These are phyloP conservation scores for Diaporthe sp. DNA, from an alignment of 2,329 filamentous ascomycete species.

Conservation along the genomic window DNA sequence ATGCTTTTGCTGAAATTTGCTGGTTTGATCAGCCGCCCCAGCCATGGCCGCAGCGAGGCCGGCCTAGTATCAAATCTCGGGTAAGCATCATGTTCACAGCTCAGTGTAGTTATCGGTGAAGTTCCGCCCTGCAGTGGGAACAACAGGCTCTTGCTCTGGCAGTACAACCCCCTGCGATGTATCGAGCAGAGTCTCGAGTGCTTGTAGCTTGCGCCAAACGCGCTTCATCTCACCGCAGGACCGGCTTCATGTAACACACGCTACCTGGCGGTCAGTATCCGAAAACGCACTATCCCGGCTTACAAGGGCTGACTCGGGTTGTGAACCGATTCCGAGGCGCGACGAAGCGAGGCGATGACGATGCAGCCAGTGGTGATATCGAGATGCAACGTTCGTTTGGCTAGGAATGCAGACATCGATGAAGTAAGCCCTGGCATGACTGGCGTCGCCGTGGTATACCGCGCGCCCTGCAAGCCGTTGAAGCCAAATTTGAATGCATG, in stretches of 20 bases:
- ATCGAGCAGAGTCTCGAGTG: neutral
- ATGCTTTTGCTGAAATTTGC: neutral
- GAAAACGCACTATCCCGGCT: slow-evolving; percentile 23
- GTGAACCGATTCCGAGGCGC: slow-evolving; percentile 12
- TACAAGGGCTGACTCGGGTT: slow-evolving; percentile 18
- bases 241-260: neutral
- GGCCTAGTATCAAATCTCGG: slow-evolving; percentile 11
- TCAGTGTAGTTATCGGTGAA: slow-evolving; percentile 3
- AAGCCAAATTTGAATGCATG: slow-evolving; percentile 5
- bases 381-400: slow-evolving; percentile 24
- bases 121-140: slow-evolving; percentile 16
- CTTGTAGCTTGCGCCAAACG: slow-evolving; percentile 26
- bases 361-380: neutral
- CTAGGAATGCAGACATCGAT: neutral
- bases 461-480: slow-evolving; percentile 22
- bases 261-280: slow-evolving; percentile 27
- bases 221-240: slow-evolving; percentile 28
- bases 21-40: slow-evolving; percentile 34
- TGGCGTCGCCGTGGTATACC: neutral
- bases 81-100: neutral
- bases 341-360: slow-evolving; percentile 22
- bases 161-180: neutral
- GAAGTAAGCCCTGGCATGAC: neutral
- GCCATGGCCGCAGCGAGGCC: slow-evolving; percentile 29
- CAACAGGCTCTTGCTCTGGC: neutral